phyloP scores from a whole-genome alignment of 805 yeast genomes.

The Phaffomyces thermotolerans region DNA sequence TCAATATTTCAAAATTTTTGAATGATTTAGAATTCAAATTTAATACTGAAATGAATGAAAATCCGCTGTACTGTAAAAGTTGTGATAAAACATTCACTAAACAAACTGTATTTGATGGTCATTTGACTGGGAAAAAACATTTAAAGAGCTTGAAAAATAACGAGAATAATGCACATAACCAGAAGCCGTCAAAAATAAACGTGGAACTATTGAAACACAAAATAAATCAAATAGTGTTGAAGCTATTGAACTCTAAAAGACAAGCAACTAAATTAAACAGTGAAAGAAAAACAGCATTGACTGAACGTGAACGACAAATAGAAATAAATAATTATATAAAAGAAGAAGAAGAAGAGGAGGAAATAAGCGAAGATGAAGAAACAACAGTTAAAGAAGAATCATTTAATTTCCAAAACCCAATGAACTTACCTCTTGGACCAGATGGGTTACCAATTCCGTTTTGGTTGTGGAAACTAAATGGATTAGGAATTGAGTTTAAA shows the following conservation, averaged over 20 bases:
- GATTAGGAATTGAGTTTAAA: conserved; percentile 58
- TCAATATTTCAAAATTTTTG: conserved; percentile 29
- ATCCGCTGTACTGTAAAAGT: conserved; percentile 44
- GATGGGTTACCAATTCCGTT: conserved; percentile 91
- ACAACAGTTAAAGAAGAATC: conserved; percentile 24
- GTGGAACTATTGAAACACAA: conserved; percentile 29
- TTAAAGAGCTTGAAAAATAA: conserved; percentile 35
- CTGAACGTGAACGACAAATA: conserved; percentile 44
- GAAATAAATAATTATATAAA: conserved; percentile 15
- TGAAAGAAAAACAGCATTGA: conserved; percentile 59
- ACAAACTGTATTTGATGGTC: conserved; percentile 57
- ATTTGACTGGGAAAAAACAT: conserved; percentile 72
- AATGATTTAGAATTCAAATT: conserved; percentile 13
- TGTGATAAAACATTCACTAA: conserved; percentile 64
- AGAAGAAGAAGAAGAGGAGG: conserved; percentile 21
- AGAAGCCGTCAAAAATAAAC: conserved; percentile 12
- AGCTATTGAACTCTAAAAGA: conserved; percentile 25
- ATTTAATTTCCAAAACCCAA: conserved; percentile 30
- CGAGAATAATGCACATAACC: conserved; percentile 1
- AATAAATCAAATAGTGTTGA: conserved; percentile 26
- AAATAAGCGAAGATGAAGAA: conserved; percentile 9
- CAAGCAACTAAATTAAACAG: conserved; percentile 49
- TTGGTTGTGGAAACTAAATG: conserved; percentile 89
- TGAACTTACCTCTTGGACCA: conserved; percentile 69
- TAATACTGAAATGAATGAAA: conserved; percentile 9